phyloP scores from a whole-genome alignment of 352 stramenopile genomes.

The Phytopythium oedochilum region DNA sequence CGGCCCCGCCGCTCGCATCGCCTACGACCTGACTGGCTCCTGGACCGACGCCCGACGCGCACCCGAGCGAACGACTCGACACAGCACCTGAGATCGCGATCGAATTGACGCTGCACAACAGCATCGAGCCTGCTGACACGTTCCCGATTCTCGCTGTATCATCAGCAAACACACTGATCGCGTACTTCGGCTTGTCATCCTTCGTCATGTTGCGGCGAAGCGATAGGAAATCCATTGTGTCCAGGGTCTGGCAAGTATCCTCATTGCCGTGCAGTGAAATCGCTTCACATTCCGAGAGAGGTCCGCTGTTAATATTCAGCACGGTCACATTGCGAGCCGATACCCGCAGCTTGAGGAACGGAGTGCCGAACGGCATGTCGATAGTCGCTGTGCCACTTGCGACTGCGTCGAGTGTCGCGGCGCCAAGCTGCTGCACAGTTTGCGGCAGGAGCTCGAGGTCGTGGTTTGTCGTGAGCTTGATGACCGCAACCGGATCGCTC shows the following conservation, averaged over 20 bases:
- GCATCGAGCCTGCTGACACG: constrained; percentile 47
- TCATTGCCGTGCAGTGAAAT: constrained; percentile 37
- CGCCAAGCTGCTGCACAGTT: constrained; percentile 44
- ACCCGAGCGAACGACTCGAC: constrained; percentile 40
- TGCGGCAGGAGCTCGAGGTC: constrained; percentile 44
- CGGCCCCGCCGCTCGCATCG: constrained; percentile 56
- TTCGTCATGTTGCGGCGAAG: neutral
- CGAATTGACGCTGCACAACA: constrained; percentile 43
- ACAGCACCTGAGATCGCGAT: constrained; percentile 34
- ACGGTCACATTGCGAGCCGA: constrained; percentile 42
- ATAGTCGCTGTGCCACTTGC: constrained; percentile 25
- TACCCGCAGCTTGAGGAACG: constrained; percentile 41
- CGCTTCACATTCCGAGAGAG: constrained; percentile 33
- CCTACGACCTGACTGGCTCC: constrained; percentile 44
- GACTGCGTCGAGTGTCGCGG: constrained; percentile 24
- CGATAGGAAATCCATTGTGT: neutral
- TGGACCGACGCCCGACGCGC: constrained; percentile 38
- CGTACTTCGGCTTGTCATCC: constrained; percentile 21
- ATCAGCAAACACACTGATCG: constrained; percentile 41
- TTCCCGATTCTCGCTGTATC: constrained; percentile 33
- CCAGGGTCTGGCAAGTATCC: constrained; percentile 30
- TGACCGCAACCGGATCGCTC: neutral
- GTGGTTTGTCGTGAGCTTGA: constrained; percentile 13
- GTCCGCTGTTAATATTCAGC: constrained; percentile 34
- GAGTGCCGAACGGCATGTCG: constrained; percentile 55